Percentiles rank a stretch among this genome's conserved stretches.
These are phyloP conservation scores for Avena eriantha DNA, from an alignment of 176 grass and related monocot genomes.

Conservation along the genomic window DNA sequence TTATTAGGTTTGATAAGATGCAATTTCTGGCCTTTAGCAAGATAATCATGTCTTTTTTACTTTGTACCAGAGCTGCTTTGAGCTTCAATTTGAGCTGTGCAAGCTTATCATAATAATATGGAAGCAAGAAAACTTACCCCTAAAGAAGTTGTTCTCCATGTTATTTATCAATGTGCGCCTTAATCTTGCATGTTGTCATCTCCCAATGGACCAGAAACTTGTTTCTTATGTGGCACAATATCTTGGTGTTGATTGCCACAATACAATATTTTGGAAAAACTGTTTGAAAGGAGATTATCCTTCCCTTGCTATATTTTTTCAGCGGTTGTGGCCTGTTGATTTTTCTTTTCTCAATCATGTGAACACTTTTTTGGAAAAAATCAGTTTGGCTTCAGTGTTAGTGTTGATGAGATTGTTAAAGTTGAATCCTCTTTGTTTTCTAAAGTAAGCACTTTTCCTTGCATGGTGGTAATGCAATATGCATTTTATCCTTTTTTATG, in stretches of 20 bases:
- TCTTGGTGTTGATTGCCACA: slow-evolving; percentile 50
- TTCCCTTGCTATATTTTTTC: slow-evolving; percentile 66
- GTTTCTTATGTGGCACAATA: slow-evolving; percentile 57
- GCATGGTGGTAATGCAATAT: neutral
- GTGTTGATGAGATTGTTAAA: slow-evolving; percentile 58
- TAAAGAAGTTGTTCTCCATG: slow-evolving; percentile 63
- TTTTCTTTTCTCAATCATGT: slow-evolving; percentile 53
- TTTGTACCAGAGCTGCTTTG: slow-evolving; percentile 66
- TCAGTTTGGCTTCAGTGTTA: slow-evolving; percentile 45
- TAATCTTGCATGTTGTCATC: slow-evolving; percentile 71
- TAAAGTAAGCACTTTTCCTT: slow-evolving; percentile 61
- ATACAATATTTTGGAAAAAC: slow-evolving; percentile 68
- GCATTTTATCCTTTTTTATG: slow-evolving; percentile 22
- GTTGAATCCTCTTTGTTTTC: slow-evolving; percentile 62
- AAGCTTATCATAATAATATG: slow-evolving; percentile 68
- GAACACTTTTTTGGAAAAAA: slow-evolving; percentile 37
- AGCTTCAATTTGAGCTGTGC: slow-evolving; percentile 80
- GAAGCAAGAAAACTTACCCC: slow-evolving; percentile 59
- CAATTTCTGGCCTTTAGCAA: slow-evolving; percentile 31
- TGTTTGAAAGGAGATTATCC: slow-evolving; percentile 62
- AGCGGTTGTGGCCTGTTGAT: slow-evolving; percentile 55
- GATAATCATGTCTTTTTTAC: slow-evolving; percentile 42
- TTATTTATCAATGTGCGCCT: slow-evolving; percentile 68
- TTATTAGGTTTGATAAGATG: slow-evolving; percentile 9
- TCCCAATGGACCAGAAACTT: slow-evolving; percentile 63